A percentile compares a stretch with the other conserved stretches of the same genome.
These are phyloP conservation scores for Epichloe sp. DNA, from an alignment of 2,329 filamentous ascomycete genomes.

Conservation along the genomic window DNA sequence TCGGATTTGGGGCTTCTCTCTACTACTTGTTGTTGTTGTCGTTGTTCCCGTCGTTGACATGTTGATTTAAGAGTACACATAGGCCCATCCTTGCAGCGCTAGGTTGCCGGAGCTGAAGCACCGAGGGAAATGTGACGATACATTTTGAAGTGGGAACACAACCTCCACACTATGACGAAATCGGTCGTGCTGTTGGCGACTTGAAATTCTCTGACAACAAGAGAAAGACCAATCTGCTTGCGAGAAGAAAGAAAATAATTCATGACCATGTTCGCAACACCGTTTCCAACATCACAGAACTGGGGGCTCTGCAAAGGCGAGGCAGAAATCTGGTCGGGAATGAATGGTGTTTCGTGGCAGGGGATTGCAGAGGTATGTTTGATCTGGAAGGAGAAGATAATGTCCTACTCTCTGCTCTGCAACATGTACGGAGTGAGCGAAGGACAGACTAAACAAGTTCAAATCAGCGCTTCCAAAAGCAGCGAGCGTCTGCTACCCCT, in stretches of 20 bases:
- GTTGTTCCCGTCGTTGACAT: too few species aligned
- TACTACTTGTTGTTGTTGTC: too few species aligned
- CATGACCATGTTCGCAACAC: neutral
- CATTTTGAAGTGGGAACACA: neutral
- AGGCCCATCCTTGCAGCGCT: neutral
- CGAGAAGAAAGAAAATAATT: neutral
- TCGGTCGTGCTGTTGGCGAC: neutral
- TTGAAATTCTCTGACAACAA: neutral
- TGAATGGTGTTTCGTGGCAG: constrained; percentile 5
- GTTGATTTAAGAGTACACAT: neutral
- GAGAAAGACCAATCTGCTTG: too few species aligned
- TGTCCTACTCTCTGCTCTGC: too few species aligned
- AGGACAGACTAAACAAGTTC: too few species aligned
- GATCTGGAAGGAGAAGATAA: too few species aligned
- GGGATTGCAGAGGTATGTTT: constrained; percentile 5
- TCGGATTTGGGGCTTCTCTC: too few species aligned
- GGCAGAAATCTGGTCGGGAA: neutral
- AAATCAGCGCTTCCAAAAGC: constrained; percentile 4
- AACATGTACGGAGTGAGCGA: too few species aligned
- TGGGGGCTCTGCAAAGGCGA: neutral
- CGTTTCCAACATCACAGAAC: neutral
- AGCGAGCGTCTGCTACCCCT: constrained; percentile 5
- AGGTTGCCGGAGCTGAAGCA: neutral
- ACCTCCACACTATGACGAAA: neutral
- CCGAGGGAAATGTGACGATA: neutral